Conservation (phyloP, 1,139 yeast species). For the Magnusiomyces tetraspermus region DNA sequence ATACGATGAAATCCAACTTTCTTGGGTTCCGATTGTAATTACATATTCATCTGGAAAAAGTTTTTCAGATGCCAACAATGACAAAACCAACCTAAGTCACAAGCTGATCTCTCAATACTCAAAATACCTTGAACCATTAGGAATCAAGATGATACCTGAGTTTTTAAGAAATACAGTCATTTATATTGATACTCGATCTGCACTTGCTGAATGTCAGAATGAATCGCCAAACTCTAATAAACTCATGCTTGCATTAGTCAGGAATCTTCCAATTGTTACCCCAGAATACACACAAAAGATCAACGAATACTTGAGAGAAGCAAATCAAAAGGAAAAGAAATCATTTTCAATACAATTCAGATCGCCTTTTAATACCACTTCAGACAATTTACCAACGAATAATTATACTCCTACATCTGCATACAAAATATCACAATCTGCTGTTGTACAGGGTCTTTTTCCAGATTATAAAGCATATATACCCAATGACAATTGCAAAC, state of each 20-base stretch:
- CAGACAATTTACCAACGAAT: neutral
- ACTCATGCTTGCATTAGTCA: neutral
- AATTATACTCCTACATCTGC: neutral
- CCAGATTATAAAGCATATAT: neutral
- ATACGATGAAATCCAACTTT: constrained; percentile 1
- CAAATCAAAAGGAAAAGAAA: neutral
- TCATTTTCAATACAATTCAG: neutral
- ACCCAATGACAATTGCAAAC: neutral
- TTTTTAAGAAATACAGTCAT: neutral
- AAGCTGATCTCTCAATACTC: neutral
- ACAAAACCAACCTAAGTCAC: neutral
- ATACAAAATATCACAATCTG: neutral
- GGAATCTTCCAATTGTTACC: neutral
- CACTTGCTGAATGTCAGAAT: neutral
- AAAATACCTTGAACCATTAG: neutral
- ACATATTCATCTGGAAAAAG: neutral
- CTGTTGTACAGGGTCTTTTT: neutral
- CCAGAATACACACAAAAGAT: neutral
- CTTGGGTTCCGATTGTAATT: constrained; percentile 1
- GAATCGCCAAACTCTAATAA: neutral
- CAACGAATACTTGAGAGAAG: neutral
- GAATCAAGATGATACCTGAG: neutral
- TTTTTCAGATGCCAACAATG: neutral
- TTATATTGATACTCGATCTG: neutral
- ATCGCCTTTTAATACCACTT: neutral